Conservation (phyloP, 164 flowering plant genomes). For the Nymphaea thermarum region DNA sequence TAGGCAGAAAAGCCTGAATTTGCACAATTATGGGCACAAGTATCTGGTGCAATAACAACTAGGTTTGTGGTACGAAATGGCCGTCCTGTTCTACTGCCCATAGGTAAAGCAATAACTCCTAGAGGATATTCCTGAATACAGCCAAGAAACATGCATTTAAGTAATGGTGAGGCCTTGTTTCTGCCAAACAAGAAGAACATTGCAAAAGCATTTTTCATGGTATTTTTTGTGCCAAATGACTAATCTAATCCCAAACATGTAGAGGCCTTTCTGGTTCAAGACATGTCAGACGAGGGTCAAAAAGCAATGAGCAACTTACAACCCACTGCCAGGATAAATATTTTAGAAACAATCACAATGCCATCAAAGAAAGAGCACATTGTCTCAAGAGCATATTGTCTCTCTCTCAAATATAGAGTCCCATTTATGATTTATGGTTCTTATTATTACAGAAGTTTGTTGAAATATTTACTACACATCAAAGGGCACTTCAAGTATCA, state of each 20-base stretch:
- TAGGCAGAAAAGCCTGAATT: constrained; percentile 35
- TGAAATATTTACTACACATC: no score
- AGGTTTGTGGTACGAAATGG: constrained; percentile 89
- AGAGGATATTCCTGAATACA: constrained; percentile 84
- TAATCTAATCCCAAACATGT: not conserved
- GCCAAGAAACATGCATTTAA: not conserved
- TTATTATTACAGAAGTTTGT: no score
- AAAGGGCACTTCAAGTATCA: no score
- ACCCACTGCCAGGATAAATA: no score
- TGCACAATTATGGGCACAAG: constrained; percentile 11
- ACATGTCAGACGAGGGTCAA: no score
- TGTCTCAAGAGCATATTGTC: no score
- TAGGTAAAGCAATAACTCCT: constrained; percentile 64
- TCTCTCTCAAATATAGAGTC: no score
- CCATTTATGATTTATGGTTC: no score
- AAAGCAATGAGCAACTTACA: no score
- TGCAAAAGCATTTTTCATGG: not conserved
- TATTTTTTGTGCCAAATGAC: not conserved
- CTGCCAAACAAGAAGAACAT: not conserved
- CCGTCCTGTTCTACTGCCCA: constrained; percentile 69
- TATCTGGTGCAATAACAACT: constrained; percentile 56
- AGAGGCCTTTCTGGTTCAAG: not conserved
- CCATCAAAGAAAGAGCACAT: no score
- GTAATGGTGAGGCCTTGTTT: not conserved
- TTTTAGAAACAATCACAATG: no score